Conservation (phyloP, 148 eudicot genomes). For the Fagopyrum homotropicum region DNA sequence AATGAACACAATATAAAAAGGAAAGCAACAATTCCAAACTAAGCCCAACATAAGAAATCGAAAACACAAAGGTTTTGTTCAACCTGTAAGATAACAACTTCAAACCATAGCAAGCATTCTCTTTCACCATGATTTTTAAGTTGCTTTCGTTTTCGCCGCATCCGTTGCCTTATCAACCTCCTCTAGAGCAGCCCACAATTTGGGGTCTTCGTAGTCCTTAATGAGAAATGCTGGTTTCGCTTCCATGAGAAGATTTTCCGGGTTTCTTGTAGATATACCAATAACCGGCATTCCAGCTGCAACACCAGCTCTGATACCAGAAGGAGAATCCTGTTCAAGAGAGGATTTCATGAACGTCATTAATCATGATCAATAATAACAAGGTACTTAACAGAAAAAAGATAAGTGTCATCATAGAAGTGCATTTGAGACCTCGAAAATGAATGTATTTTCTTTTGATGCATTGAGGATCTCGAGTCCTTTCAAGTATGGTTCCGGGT, state of each 20-base stretch:
- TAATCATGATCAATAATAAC: neutral
- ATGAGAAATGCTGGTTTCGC: constrained; percentile 72
- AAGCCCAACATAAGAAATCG: too few relatives aligned
- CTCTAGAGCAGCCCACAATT: constrained; percentile 82
- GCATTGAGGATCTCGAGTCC: constrained; percentile 57
- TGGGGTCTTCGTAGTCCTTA: constrained; percentile 68
- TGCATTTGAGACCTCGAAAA: constrained; percentile 52
- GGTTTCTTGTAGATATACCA: constrained; percentile 72
- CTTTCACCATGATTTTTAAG: neutral
- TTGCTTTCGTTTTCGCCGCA: neutral
- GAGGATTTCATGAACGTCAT: neutral
- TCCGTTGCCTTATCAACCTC: constrained; percentile 34
- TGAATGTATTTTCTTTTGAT: constrained; percentile 70
- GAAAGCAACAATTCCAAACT: too few relatives aligned
- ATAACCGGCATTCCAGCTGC: constrained; percentile 94
- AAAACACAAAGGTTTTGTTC: too few relatives aligned
- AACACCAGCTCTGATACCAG: constrained; percentile 95
- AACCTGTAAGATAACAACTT: too few relatives aligned
- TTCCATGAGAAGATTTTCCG: constrained; percentile 49
- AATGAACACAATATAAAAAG: too few relatives aligned
- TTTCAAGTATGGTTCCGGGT: constrained; percentile 85
- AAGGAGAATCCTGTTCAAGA: constrained; percentile 62
- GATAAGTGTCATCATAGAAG: neutral
- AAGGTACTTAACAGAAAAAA: neutral
- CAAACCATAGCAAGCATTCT: neutral